These are phyloP conservation scores for Fonsecaea erecta DNA, from an alignment of 2,329 filamentous ascomycete species.

Conservation along the genomic window DNA sequence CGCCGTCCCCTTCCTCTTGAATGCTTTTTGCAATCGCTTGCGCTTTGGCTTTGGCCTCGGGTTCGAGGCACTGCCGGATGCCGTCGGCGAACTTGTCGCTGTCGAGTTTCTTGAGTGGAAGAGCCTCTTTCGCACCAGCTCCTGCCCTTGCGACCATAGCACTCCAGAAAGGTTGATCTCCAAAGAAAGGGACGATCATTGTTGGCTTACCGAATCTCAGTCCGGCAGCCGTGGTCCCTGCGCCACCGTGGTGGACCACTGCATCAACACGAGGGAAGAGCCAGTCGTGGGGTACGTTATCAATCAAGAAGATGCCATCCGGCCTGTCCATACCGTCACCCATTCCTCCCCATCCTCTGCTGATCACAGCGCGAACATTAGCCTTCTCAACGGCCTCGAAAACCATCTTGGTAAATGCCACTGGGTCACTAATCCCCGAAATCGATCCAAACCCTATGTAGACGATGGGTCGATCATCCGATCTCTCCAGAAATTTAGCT, in stretches of 20 bases:
- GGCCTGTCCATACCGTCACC: conserved; percentile 40
- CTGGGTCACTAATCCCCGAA: conserved; percentile 44
- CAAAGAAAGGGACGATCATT: conserved; percentile 50
- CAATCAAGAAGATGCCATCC: conserved; percentile 43
- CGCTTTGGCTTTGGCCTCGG: conserved; percentile 42
- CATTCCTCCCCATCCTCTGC: conserved; percentile 47
- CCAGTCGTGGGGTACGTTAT: conserved; percentile 48
- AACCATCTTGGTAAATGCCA: conserved; percentile 43
- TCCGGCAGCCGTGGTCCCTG: conserved; percentile 46
- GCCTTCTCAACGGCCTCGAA: conserved; percentile 43
- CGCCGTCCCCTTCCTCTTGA: conserved; percentile 45
- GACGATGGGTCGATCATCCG: conserved; percentile 40
- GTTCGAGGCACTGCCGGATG: conserved; percentile 44
- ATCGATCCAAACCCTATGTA: conserved; percentile 47
- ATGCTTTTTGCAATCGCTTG: conserved; percentile 45
- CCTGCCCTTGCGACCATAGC: conserved; percentile 49
- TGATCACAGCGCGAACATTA: conserved; percentile 45
- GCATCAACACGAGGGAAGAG: conserved; percentile 45
- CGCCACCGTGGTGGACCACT: conserved; percentile 46
- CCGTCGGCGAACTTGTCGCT: conserved; percentile 45
- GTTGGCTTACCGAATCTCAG: conserved; percentile 45
- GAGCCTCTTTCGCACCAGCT: conserved; percentile 48
- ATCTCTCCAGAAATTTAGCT: conserved; percentile 38
- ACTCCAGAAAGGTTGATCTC: conserved; percentile 55
- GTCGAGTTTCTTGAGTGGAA: conserved; percentile 45